phyloP scores from a whole-genome alignment of 352 stramenopile genomes.

The Phytophthora vignae region DNA sequence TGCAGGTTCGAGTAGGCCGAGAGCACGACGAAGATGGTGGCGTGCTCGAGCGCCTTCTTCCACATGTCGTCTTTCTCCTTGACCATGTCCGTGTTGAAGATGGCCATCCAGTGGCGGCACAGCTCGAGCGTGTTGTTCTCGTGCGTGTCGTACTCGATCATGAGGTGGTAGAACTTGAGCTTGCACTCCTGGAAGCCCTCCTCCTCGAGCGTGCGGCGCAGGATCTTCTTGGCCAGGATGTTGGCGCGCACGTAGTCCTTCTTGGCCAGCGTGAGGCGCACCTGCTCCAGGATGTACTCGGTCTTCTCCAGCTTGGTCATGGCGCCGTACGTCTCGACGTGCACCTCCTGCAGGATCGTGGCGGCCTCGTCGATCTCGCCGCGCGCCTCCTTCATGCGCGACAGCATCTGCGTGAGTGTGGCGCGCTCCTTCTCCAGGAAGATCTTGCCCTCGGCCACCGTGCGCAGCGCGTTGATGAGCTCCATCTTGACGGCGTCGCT shows the following conservation, averaged over 20 bases:
- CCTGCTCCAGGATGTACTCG: constrained; percentile 99
- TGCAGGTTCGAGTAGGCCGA: constrained; percentile 84
- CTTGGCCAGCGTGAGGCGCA: constrained; percentile 96
- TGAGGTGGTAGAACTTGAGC: constrained; percentile 96
- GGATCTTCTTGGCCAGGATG: constrained; percentile 98
- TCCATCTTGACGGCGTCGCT: constrained; percentile 90
- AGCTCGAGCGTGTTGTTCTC: constrained; percentile 97
- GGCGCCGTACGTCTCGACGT: constrained; percentile 98
- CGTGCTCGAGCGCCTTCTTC: constrained; percentile 78
- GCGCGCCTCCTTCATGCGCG: constrained; percentile 92
- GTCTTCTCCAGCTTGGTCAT: constrained; percentile 99
- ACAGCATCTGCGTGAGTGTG: constrained; percentile 92
- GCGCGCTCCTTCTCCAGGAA: constrained; percentile 98
- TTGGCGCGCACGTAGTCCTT: constrained; percentile 97
- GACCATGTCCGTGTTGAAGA: constrained; percentile 83
- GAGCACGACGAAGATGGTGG: constrained; percentile 79
- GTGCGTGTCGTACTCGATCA: constrained; percentile 97
- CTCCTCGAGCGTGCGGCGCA: constrained; percentile 94
- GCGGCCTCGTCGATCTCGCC: constrained; percentile 94
- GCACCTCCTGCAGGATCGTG: constrained; percentile 97
- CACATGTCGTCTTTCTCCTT: constrained; percentile 75
- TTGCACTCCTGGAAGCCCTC: constrained; percentile 96
- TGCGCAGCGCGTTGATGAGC: constrained; percentile 94
- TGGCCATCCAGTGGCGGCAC: constrained; percentile 86
- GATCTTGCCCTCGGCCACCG: constrained; percentile 97